Base-by-base conservation (phyloP, 305 asterid genomes). In the Coffea humblotiana region DNA sequence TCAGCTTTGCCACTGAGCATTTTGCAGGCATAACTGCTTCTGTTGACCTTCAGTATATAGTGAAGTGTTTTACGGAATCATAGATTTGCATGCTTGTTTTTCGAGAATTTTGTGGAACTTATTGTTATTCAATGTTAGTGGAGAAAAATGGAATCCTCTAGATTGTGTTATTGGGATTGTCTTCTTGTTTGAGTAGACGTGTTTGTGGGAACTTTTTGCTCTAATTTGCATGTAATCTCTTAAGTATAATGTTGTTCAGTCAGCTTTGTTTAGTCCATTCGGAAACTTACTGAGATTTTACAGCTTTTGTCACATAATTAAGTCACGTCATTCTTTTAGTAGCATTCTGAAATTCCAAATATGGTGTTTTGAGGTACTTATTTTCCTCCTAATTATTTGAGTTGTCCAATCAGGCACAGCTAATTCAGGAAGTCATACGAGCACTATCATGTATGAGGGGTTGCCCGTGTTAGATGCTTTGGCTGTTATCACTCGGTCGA, bases 381-480 rank as follows among this genome's bases (percentile, higher is more conserved):
- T 52, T 77, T 52, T 64, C 77, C 74, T 65, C 40, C 43, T 60
- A 37, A 77, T 61, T 48, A 58, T 60, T 61, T 83, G 70, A 73
- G 72, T 82, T 77, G 54, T 81, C 72, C 77, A 72, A 81, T 86
- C 84, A 75, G 85, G 79, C 80, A 81, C 88, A 87, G 97, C 84
- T 84, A 92, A 87, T 83, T 79, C 87, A 60, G 94, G 89, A 82
- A 84, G 85, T 85, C 83, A 89, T n/a, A 72, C 86, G 83, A 79
- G 86, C 85, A 83, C 84, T 71, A 79, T 90, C 80, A 81, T 88
- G 80, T 83, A 84, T 61, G 98, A 96, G 84, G 90, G 91, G 81
- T 91, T 94, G 90, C 87, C 91, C 87, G 79, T 93, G 82, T 89
- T 96, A 87, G 97, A 94, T 83, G 92, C 97, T 77, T 86, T 96